Evolutionary conservation across 2,329 filamentous ascomycete genomes (phyloP), one percentile per base, ranked within the genome.

Genomic region (Metarhizium brunneum): DNA sequence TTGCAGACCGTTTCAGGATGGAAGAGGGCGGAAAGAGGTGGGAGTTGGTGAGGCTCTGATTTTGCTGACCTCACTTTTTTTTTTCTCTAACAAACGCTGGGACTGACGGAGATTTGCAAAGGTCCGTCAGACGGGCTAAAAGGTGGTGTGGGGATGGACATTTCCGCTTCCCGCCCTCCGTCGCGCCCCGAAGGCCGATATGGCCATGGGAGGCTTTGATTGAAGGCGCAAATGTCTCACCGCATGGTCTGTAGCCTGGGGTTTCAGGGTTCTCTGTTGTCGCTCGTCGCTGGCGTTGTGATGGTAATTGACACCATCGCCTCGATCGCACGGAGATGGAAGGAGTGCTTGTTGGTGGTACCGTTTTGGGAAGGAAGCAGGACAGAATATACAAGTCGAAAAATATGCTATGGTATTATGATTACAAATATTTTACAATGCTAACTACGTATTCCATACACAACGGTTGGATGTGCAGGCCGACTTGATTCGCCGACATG

Each of bases 81-180:
- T 47, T 47, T 25, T 14, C 20, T 25, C 2, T 25, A 3, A 25
- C 32, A 35, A 35, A 5, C 11, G 8, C 29, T 45, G 25, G 40
- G 42, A 38, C 14, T 53, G 52, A 54, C 53, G 47, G 53, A 49
- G 20, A 43, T 54, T 49, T 50, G 38, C 40, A 18, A 54, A 32
- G n/a, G 52, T 49, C 45, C 52, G 43, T 42, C 14, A 42, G 53
- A 40, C 18, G 47, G 20, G 36, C 53, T 42, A 43, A 38, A 42
- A 35, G 47, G 47, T 50, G 53, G 53, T 38, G 53, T 54, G 53
- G 53, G 10, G 53, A 36, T 4, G 20, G 7, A 18, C n/a, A 45
- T 20, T 25, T 36, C 35, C 43, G 42, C 42, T 16, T 47, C 30
- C 52, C 49, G 52, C 52, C 20, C 5, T 47, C 52, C 35, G 47